phyloP scores from a whole-genome alignment of 2,329 filamentous ascomycete species.

The Phyllosticta citribraziliensis region DNA sequence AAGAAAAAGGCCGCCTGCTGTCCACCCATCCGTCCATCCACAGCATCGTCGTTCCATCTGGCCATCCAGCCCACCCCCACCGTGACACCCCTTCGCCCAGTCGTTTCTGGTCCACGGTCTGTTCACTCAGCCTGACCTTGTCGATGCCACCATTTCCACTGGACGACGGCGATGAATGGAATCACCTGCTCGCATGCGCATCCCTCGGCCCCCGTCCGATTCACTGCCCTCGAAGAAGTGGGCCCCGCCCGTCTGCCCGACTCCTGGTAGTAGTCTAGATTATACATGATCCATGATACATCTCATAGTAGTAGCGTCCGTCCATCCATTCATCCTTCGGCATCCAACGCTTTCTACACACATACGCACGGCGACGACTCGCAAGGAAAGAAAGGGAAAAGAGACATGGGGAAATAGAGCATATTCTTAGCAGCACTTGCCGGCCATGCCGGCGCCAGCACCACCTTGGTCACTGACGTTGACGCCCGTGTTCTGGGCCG shows the following conservation, averaged over 20 bases:
- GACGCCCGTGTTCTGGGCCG: conserved; percentile 18
- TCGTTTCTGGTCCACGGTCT: no score
- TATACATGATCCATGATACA: neutral
- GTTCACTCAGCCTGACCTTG: no score
- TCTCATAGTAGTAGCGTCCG: neutral
- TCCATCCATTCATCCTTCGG: neutral
- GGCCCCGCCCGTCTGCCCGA: neutral
- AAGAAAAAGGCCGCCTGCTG: neutral
- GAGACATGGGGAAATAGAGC: neutral
- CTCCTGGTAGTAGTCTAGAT: neutral
- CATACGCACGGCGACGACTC: neutral
- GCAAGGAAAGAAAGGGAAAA: neutral
- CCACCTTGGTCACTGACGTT: conserved; percentile 22
- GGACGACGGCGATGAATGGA: neutral
- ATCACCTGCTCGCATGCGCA: neutral
- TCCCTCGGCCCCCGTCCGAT: neutral
- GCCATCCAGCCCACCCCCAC: neutral
- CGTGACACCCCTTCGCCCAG: no score
- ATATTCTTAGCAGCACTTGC: conserved; percentile 28
- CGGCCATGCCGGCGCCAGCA: conserved; percentile 22
- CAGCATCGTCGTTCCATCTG: neutral
- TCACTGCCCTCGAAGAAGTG: neutral
- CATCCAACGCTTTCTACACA: neutral
- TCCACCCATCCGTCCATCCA: neutral
- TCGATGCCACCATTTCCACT: no score